A percentile compares a stretch with the other conserved stretches of the same genome.
Conservation (phyloP, 2,329 filamentous ascomycete genomes). For the Coniochaeta sp. region DNA sequence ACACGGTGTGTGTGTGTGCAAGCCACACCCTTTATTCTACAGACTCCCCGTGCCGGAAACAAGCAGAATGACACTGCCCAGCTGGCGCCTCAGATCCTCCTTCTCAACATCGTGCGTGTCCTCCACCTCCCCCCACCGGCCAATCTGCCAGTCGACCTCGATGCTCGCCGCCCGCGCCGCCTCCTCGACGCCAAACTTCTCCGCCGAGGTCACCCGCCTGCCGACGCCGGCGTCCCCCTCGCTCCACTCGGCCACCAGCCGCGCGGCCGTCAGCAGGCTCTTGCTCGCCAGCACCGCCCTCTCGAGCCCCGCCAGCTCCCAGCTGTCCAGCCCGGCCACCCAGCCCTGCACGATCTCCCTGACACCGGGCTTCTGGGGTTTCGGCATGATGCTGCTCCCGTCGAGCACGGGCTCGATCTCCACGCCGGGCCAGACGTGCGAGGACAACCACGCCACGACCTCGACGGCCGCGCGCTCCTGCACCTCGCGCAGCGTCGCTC, state of each 20-base stretch:
- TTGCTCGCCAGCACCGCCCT: constrained; percentile 78
- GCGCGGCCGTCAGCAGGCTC: constrained; percentile 69
- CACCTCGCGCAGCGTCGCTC: constrained; percentile 60
- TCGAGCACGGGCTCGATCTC: constrained; percentile 76
- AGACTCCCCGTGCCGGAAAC: constrained; percentile 51
- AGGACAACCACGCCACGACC: constrained; percentile 64
- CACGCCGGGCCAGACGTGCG: constrained; percentile 76
- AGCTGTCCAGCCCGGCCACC: constrained; percentile 64
- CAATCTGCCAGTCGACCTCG: constrained; percentile 86
- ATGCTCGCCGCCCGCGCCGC: constrained; percentile 70
- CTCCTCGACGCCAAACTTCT: constrained; percentile 70
- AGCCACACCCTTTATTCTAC: too few relatives aligned
- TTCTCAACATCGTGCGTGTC: constrained; percentile 96
- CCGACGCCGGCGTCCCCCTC: constrained; percentile 54
- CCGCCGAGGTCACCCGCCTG: constrained; percentile 16
- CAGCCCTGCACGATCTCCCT: constrained; percentile 70
- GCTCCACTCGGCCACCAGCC: constrained; percentile 84
- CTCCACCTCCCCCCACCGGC: constrained; percentile 93
- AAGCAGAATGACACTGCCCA: constrained; percentile 79
- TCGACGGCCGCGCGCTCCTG: constrained; percentile 65
- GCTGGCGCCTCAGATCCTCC: constrained; percentile 79
- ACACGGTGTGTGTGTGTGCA: too few relatives aligned
- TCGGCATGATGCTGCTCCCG: constrained; percentile 66
- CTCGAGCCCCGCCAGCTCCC: constrained; percentile 83
- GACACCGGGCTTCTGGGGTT: constrained; percentile 66